Evolutionary conservation across 1,139 yeast genomes (phyloP).

Genomic region (Kazachstania sp.): DNA sequence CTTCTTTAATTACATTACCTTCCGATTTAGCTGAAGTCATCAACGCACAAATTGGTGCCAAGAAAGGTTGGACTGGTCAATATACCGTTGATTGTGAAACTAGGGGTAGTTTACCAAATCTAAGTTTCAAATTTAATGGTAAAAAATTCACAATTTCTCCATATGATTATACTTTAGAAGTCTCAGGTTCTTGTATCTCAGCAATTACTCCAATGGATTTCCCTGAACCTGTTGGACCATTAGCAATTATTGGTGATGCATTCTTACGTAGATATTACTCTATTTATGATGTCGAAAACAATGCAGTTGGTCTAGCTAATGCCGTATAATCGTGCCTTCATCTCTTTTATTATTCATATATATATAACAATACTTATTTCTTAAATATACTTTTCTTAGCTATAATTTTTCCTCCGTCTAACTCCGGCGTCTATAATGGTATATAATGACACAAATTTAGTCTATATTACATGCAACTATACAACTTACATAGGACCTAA

Average conservation of each 20-base stretch:
- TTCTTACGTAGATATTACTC: constrained; percentile 94
- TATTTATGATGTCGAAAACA: constrained; percentile 77
- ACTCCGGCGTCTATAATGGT: not conserved
- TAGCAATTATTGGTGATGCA: constrained; percentile 94
- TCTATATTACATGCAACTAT: too few relatives aligned
- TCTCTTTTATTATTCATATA: not conserved
- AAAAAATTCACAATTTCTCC: constrained; percentile 83
- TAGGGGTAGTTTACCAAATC: constrained; percentile 78
- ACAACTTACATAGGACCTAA: too few relatives aligned
- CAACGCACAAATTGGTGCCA: constrained; percentile 93
- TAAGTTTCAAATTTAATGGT: constrained; percentile 83
- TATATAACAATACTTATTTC: not conserved
- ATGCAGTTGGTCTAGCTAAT: constrained; percentile 87
- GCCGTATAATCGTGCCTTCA: constrained; percentile 9
- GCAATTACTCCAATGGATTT: constrained; percentile 96
- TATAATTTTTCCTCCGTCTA: not conserved
- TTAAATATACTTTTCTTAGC: not conserved
- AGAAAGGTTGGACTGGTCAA: constrained; percentile 95
- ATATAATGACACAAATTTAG: too few relatives aligned
- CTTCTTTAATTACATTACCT: constrained; percentile 90
- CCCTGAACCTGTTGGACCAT: constrained; percentile 93
- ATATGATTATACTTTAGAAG: constrained; percentile 85
- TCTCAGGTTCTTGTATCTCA: constrained; percentile 89
- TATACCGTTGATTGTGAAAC: constrained; percentile 81
- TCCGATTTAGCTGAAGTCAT: constrained; percentile 90